A percentile compares a stretch with the other conserved stretches of the same genome.
These are phyloP conservation scores for Alternaria atra DNA, from an alignment of 2,329 filamentous ascomycete species.

Conservation along the genomic window DNA sequence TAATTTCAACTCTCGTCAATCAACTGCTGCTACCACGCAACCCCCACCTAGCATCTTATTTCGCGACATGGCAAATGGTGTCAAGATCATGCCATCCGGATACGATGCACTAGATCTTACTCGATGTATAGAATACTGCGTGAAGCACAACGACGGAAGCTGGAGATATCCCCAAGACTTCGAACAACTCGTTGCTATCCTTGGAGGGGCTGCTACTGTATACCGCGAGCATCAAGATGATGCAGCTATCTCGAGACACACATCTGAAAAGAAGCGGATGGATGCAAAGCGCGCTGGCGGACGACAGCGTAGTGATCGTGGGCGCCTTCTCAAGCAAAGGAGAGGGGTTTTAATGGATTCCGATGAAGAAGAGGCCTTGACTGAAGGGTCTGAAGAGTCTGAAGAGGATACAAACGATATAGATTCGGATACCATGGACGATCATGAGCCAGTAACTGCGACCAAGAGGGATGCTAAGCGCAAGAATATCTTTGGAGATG, in stretches of 20 bases:
- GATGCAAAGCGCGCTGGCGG: neutral
- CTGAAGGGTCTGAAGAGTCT: neutral
- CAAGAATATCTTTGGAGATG: neutral
- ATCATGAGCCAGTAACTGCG: neutral
- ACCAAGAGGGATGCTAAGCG: neutral
- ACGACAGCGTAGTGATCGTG: conserved; percentile 5
- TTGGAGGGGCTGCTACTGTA: conserved; percentile 23
- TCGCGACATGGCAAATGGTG: conserved; percentile 22
- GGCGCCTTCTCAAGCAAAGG: conserved; percentile 9
- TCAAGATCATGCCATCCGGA: conserved; percentile 23
- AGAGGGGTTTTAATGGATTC: neutral
- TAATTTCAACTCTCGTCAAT: neutral
- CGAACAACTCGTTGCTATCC: conserved; percentile 9
- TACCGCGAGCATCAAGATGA: conserved; percentile 17
- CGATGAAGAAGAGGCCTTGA: neutral
- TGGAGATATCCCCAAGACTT: conserved; percentile 35
- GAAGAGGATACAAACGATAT: neutral
- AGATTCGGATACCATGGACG: neutral
- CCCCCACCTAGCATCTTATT: conserved; percentile 20
- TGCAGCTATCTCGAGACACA: conserved; percentile 18
- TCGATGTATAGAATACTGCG: conserved; percentile 26
- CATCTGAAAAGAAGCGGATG: neutral
- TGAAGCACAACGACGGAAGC: conserved; percentile 21
- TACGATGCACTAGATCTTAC: conserved; percentile 37
- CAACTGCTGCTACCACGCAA: neutral